Base-by-base conservation (phyloP, 2,329 filamentous ascomycete genomes). In the Dothistroma septosporum region DNA sequence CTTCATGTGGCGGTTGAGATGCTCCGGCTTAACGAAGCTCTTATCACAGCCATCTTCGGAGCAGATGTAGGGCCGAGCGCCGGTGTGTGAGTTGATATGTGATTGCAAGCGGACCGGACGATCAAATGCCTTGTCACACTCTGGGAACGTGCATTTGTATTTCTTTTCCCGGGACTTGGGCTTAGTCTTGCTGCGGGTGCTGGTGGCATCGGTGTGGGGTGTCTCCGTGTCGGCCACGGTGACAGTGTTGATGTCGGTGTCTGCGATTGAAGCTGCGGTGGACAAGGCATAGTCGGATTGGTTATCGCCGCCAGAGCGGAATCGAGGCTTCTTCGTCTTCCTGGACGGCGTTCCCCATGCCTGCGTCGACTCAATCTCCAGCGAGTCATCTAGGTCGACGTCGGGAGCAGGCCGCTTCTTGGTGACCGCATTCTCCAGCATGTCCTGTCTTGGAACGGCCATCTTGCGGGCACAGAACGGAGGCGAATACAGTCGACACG, bases 61-160 rank as follows among this genome's bases (percentile, higher is more conserved):
- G 71, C 93, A 97, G 44, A 82, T 80, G 74, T 89, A 95, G 0
- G 91, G 87, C 0, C 92, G 86, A 68, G 93, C 90, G 67, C 93
- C 91, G 57, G 86, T 93, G 74, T 97, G 93, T 0, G 89, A 92
- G 64, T 91, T 84, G 24, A 93, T 77, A 71, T 97, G 93, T 61
- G 90, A 87, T 61, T 88, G 82, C 4, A 97, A 82, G 31, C 91
- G 86, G 35, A 89, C 89, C 0, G 91, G 92, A 2, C 93, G 87
- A 74, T 96, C 96, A 80, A 94, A 97, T 7, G 87, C 86, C 77
- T 95, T 95, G 60, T 79, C 77, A 73, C 93, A 97, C 64, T 82
- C 84, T 11, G 87, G 83, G 73, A 85, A 87, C 0, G 88, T 86
- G 76, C 93, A 97, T 58, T 80, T 78, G 65, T 92, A 87, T 5